These are phyloP conservation scores for Coemansia sp. DNA, from an alignment of 192 early-diverging fungal species.

Conservation along the genomic window DNA sequence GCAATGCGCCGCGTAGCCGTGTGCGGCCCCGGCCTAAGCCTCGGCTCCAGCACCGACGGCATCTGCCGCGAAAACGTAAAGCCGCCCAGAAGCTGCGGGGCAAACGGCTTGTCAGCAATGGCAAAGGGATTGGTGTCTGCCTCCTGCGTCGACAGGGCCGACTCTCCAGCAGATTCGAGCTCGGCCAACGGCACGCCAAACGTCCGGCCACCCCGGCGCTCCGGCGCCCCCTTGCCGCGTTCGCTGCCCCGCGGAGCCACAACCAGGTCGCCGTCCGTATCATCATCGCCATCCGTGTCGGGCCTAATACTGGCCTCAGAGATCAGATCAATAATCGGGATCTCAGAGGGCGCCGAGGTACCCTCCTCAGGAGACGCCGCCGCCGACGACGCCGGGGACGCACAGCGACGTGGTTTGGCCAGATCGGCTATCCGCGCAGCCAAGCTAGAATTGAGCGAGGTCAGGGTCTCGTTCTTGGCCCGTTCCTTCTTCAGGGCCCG, in stretches of 20 bases:
- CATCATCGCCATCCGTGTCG: conserved; percentile 16
- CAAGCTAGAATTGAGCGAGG: conserved; percentile 6
- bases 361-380: no score
- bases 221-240: background rate
- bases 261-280: conserved; percentile 7
- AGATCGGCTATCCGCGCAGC: conserved; percentile 11
- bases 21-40: no score
- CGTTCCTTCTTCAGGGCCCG: conserved; percentile 34
- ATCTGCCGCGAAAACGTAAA: no score
- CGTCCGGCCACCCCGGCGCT: conserved; percentile 4
- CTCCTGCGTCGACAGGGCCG: background rate
- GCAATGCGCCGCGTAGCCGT: no score
- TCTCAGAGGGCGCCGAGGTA: no score
- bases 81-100: no score
- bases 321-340: background rate
- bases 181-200: conserved; percentile 22
- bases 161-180: background rate
- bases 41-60: no score
- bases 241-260: background rate
- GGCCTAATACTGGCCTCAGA: conserved; percentile 10
- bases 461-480: conserved; percentile 11
- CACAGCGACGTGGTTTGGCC: no score
- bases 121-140: conserved; percentile 4
- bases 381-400: no score
- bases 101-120: background rate